Evolutionary conservation across 2,329 filamentous ascomycete species (phyloP), one percentile per base, ranked within the genome.

Genomic region (Fusarium sp.): DNA sequence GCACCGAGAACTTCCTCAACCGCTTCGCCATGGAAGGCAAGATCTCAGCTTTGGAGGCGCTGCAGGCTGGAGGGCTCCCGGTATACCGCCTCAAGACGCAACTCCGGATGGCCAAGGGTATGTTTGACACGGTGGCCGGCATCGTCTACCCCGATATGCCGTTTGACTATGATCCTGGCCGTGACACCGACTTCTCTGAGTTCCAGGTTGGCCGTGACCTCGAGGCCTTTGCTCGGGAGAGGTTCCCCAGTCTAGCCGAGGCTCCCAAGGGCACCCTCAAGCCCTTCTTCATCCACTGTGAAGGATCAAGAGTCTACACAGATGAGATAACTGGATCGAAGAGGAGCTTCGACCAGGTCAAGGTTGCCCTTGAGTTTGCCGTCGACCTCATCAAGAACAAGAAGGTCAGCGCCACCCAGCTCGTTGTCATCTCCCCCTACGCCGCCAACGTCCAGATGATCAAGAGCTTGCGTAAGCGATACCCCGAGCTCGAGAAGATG

Each of bases 171-270:
- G 56, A 4, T 13, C 16, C 18, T 2, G 25, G 36, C 25, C 23
- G 36, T 7, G 5, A 10, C 8, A 16, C 34, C 25, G 44, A 16
- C 14, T 5, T 6, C 82, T 71, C 88, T 83, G 73, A 84, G 85
- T 11, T 90, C 70, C 0, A 86, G 84, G 9, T 84, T 82, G 8
- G 85, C 85, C 13, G 79, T 65, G 3, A 88, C 77, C 10, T 76
- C 61, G 3, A 73, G 27, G 38, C 25, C 0, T 71, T 58, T 27
- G n/a, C 66, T 1, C 23, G 13, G 4, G 11, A 1, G 1, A 65
- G 27, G 20, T 71, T 60, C 18, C 61, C 53, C 6, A 31, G 16
- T 3, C 9, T 64, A 3, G 33, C 23, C 9, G 16, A 58, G 0
- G n/a, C 65, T 0, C 59, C 66, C 0, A 4, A 20, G 2, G 64